Conservation (phyloP, 2,329 filamentous ascomycete genomes). For the Tympanopsis confertula region DNA sequence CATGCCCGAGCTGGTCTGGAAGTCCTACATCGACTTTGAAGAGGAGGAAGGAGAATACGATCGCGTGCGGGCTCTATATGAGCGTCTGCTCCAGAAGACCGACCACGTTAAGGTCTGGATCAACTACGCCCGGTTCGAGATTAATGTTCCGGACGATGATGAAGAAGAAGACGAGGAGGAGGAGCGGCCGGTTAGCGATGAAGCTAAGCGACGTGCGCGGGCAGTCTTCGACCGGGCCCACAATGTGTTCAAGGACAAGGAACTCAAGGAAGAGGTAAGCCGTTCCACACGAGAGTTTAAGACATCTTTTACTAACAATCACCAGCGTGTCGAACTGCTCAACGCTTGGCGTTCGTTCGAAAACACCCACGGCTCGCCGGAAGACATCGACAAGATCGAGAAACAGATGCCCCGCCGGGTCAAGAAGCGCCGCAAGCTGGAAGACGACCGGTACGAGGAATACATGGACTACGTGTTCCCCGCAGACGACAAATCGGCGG, state of each 20-base stretch:
- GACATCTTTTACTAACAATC: too few relatives aligned
- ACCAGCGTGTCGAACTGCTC: slow-evolving; percentile 72
- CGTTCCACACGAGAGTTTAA: too few relatives aligned
- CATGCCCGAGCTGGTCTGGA: slow-evolving; percentile 97
- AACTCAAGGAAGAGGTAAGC: slow-evolving; percentile 67
- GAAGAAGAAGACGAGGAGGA: slow-evolving; percentile 44
- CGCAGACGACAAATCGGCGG: slow-evolving; percentile 77
- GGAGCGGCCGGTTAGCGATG: slow-evolving; percentile 61
- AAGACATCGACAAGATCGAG: slow-evolving; percentile 72
- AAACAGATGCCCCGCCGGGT: slow-evolving; percentile 87
- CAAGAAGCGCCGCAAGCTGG: slow-evolving; percentile 83
- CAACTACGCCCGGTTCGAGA: slow-evolving; percentile 95
- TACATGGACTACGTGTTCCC: slow-evolving; percentile 97
- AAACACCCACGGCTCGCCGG: slow-evolving; percentile 63
- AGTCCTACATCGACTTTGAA: slow-evolving; percentile 96
- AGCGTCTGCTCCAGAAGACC: slow-evolving; percentile 85
- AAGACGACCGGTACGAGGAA: slow-evolving; percentile 90
- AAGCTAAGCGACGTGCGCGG: slow-evolving; percentile 72
- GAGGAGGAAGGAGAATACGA: slow-evolving; percentile 91
- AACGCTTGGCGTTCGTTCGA: slow-evolving; percentile 91
- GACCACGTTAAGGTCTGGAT: slow-evolving; percentile 99
- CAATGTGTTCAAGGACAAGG: slow-evolving; percentile 75
- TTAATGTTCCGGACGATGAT: slow-evolving; percentile 72
- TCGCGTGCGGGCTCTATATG: slow-evolving; percentile 70
- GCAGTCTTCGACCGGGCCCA: slow-evolving; percentile 77